Evolutionary conservation across 2,329 filamentous ascomycete genomes (phyloP).

Genomic region (Penicillium sp.): DNA sequence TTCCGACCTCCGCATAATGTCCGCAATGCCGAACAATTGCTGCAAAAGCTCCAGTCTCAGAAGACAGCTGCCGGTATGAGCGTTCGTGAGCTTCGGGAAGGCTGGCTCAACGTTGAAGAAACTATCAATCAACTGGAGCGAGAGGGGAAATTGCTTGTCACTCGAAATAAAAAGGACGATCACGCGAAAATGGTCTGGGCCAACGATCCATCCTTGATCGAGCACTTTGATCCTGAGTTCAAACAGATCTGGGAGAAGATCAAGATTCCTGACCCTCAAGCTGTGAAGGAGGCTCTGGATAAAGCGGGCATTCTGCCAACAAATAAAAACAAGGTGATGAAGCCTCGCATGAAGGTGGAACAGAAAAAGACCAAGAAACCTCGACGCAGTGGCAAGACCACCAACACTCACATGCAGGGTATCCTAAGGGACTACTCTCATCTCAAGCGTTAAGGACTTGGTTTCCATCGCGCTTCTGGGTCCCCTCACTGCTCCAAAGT

Average conservation of each 20-base stretch:
- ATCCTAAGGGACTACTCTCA: conserved; percentile 69
- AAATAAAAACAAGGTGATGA: conserved; percentile 67
- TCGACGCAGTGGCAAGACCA: conserved; percentile 70
- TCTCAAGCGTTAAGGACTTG: conserved; percentile 32
- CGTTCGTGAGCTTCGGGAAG: conserved; percentile 90
- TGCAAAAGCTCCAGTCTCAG: conserved; percentile 74
- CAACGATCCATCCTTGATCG: conserved; percentile 72
- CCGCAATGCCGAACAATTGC: conserved; percentile 66
- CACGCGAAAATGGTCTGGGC: conserved; percentile 81
- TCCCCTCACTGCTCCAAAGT: not conserved
- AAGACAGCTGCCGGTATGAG: conserved; percentile 72
- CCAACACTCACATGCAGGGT: conserved; percentile 79
- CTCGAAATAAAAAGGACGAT: conserved; percentile 87
- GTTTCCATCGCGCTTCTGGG: not conserved
- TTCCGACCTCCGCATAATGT: conserved; percentile 84
- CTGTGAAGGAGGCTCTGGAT: conserved; percentile 70
- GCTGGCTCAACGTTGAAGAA: conserved; percentile 80
- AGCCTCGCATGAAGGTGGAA: conserved; percentile 48
- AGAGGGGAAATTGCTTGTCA: conserved; percentile 74
- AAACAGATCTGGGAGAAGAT: conserved; percentile 75
- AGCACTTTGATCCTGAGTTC: conserved; percentile 76
- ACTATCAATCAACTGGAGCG: conserved; percentile 71
- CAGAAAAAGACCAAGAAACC: conserved; percentile 71
- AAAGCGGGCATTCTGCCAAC: conserved; percentile 77
- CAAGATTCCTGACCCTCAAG: conserved; percentile 66